Evolutionary conservation across 306 rosid genomes (phyloP), one percentile per base, ranked within the genome.

Genomic region (Alnus glutinosa): DNA sequence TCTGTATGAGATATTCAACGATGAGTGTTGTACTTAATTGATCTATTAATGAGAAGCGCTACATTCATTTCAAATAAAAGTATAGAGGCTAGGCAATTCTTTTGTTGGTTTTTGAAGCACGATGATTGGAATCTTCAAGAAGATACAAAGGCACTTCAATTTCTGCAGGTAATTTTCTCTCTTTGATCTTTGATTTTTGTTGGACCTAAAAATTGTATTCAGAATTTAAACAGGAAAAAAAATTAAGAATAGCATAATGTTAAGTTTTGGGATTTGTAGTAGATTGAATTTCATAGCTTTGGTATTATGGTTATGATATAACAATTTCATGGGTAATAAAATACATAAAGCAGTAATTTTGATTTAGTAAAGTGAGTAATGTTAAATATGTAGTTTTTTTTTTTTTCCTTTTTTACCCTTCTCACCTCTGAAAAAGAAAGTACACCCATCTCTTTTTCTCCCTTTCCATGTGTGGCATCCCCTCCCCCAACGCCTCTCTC

Each of bases 71-170:
- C 2, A 34, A 34, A 34, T 2, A 34, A 34, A 34, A 34, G 36
- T 34, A 34, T 34, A 7, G 49, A 46, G 49, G 49, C 49, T 46
- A 46, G 51, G 32, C 47, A 10, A 5, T 12, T 47, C 46, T 52
- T 55, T 44, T 78, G 30, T 57, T 34, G 39, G 61, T 70, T 63
- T 84, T 14, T 83, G 75, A 85, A 94, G 97, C 97, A 94, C 78
- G 90, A 92, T 73, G 74, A 55, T 69, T 94, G 98, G 98, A 81
- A 88, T 90, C 70, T 88, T n/a, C 89, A 83, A 81, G 92, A 88
- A 73, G 97, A 94, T 85, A 69, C 93, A 0, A 87, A 84, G 57
- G 98, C 98, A 54, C 98, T 94, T 77, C 77, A 85, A 50, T 80
- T 85, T 5, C 82, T 94, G 63, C 82, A 85, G 93, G 97, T 92